These are phyloP conservation scores for Juglanconis oblonga DNA, from an alignment of 2,329 filamentous ascomycete species.

Conservation along the genomic window DNA sequence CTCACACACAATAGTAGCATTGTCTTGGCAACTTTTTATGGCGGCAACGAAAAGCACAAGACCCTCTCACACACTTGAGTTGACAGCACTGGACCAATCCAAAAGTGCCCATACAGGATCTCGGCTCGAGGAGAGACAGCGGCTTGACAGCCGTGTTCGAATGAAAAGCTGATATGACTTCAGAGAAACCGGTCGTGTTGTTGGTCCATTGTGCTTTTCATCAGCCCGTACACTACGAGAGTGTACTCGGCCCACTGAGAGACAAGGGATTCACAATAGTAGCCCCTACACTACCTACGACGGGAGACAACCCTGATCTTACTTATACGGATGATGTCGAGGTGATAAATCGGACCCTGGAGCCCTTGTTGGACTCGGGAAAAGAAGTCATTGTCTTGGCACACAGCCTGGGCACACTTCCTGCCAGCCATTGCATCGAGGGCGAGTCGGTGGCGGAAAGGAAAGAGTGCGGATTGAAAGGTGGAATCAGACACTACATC, in stretches of 20 bases:
- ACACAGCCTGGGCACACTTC: not conserved
- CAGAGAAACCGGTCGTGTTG: conserved; percentile 10
- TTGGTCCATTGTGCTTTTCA: conserved; percentile 7
- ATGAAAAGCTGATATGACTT: not conserved
- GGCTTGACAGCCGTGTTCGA: not conserved
- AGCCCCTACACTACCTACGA: conserved; percentile 4
- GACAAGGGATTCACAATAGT: not conserved
- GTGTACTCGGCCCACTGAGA: not conserved
- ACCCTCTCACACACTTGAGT: not conserved
- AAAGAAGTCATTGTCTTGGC: conserved; percentile 9
- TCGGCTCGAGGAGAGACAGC: not conserved
- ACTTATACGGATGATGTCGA: conserved; percentile 6
- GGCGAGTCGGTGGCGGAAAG: conserved; percentile 5
- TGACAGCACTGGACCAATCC: not conserved
- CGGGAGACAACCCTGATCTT: not conserved
- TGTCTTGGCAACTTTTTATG: no score
- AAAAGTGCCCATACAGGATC: no score
- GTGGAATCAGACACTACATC: conserved; percentile 10
- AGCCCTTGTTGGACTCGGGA: not conserved
- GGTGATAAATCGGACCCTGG: not conserved
- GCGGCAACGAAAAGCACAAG: no score
- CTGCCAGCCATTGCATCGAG: conserved; percentile 10
- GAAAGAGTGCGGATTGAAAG: conserved; percentile 3
- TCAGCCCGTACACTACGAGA: conserved; percentile 3
- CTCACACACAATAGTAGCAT: no score